Conservation (phyloP, 768 basidiomycete species). For the Filobasidium wieringae region DNA sequence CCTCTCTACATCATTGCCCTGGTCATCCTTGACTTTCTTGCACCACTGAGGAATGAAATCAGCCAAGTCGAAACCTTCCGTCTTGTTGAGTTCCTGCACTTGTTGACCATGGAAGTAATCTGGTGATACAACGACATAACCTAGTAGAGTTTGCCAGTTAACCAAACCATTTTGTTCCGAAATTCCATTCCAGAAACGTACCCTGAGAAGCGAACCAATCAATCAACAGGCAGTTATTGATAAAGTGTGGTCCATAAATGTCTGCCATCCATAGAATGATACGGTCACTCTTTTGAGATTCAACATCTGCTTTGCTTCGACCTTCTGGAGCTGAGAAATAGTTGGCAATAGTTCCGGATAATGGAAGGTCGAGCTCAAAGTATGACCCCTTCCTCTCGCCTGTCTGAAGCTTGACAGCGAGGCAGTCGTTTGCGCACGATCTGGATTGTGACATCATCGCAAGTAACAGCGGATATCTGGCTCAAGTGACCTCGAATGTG, state of each 20-base stretch:
- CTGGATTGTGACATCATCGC: too few relatives aligned
- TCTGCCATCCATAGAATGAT: slow-evolving; percentile 53
- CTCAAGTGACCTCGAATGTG: too few relatives aligned
- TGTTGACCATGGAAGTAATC: slow-evolving; percentile 58
- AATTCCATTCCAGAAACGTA: too few relatives aligned
- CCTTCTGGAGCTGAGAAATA: slow-evolving; percentile 11
- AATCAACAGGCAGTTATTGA: slow-evolving; percentile 52
- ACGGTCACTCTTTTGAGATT: slow-evolving; percentile 35
- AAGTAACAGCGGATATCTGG: too few relatives aligned
- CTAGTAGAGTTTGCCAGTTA: slow-evolving; percentile 29
- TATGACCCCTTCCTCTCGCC: slow-evolving; percentile 9
- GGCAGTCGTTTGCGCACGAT: slow-evolving; percentile 11
- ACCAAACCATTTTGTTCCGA: too few relatives aligned
- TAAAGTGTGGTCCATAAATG: slow-evolving; percentile 50
- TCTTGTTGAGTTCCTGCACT: slow-evolving; percentile 41
- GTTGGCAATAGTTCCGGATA: slow-evolving; percentile 7
- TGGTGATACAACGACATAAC: slow-evolving; percentile 50
- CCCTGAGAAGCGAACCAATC: slow-evolving; percentile 56
- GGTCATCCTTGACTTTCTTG: slow-evolving; percentile 1
- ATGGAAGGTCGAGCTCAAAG: not conserved
- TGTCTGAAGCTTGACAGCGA: slow-evolving; percentile 8
- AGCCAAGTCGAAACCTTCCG: slow-evolving; percentile 39
- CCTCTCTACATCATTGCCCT: slow-evolving; percentile 31
- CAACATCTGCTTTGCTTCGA: not conserved
- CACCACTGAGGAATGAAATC: slow-evolving; percentile 41